Conservation (phyloP, 2,329 filamentous ascomycete genomes). For the Helotiales sp. region DNA sequence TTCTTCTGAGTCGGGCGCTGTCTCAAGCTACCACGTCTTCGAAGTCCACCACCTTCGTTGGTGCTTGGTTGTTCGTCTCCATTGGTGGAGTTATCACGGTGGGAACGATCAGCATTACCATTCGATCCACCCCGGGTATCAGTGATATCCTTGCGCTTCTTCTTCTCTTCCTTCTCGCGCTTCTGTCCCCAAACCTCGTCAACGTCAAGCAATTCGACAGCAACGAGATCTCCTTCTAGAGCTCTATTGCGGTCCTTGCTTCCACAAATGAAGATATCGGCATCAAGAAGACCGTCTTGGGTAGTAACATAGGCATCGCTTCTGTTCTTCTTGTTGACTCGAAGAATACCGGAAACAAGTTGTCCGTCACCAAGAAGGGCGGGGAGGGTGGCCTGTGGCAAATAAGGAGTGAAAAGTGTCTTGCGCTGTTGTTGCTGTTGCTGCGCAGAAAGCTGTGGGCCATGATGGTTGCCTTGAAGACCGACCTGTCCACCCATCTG, state of each 20-base stretch:
- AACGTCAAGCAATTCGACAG: conserved; percentile 93
- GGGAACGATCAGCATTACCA: conserved; percentile 66
- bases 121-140: conserved; percentile 83
- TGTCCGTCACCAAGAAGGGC: conserved; percentile 90
- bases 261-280: conserved; percentile 98
- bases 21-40: conserved; percentile 90
- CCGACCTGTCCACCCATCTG: conserved; percentile 79
- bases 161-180: conserved; percentile 99
- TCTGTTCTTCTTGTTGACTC: conserved; percentile 99
- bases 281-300: conserved; percentile 83
- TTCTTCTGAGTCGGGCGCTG: conserved; percentile 99
- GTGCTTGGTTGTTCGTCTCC: conserved; percentile 65
- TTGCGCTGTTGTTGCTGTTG: conserved; percentile 93
- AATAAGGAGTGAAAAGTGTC: conserved; percentile 96
- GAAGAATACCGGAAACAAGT: conserved; percentile 92
- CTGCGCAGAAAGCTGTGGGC: conserved; percentile 66
- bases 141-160: conserved; percentile 98
- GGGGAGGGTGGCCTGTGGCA: conserved; percentile 91
- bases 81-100: conserved; percentile 58
- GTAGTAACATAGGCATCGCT: conserved; percentile 98
- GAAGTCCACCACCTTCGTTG: conserved; percentile 84
- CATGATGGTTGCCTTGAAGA: conserved; percentile 73
- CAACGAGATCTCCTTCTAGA: conserved; percentile 93
- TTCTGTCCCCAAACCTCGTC: conserved; percentile 99
- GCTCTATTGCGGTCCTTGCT: conserved; percentile 99